A percentile compares a stretch with the other conserved stretches of the same genome.
Evolutionary conservation across 1,139 yeast genomes (phyloP).

Genomic region (Saccharomyces hybrid): DNA sequence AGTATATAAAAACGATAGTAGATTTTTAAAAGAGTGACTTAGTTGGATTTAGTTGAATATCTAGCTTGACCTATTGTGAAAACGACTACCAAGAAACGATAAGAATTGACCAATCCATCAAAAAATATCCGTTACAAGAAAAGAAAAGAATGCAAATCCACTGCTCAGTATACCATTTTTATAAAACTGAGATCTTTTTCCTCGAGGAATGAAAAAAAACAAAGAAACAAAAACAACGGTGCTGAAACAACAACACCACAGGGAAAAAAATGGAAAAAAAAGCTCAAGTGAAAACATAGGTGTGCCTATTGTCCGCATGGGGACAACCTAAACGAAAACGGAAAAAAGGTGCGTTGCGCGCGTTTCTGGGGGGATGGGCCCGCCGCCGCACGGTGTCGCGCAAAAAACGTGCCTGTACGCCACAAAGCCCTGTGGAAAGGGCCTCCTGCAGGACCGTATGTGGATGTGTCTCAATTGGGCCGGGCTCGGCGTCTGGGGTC

Average conservation of each 20-base stretch:
- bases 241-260: not conserved
- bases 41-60: constrained; percentile 3
- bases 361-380: not conserved
- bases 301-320: not conserved
- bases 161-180: not conserved
- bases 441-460: not conserved
- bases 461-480: not conserved
- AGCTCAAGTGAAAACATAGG: not conserved
- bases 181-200: not conserved
- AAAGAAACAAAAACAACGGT: not conserved
- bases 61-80: not conserved
- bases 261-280: not conserved
- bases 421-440: not conserved
- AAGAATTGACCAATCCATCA: not conserved
- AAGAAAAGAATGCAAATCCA: not conserved
- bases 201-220: not conserved
- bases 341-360: not conserved
- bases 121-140: not conserved
- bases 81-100: not conserved
- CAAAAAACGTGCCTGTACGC: not conserved
- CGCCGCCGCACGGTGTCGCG: not conserved
- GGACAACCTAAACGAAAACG: not conserved
- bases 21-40: constrained; percentile 4
- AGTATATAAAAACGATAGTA: constrained; percentile 1
- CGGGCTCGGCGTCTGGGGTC: not conserved